Evolutionary conservation across 1,139 yeast species (phyloP).

Genomic region (Geotrichum citri-aurantii): DNA sequence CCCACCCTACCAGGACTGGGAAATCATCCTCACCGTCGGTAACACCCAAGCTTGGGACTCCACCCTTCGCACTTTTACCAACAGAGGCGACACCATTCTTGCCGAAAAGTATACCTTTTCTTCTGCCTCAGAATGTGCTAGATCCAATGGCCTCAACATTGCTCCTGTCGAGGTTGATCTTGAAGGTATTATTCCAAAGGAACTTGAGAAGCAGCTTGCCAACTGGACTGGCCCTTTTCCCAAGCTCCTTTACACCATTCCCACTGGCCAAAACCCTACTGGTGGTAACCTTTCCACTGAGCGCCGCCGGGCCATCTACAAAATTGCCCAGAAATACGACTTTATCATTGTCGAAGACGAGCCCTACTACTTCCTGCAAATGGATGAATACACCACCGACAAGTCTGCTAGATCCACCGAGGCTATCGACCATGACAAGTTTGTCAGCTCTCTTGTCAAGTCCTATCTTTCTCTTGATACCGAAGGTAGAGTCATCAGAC

Average conservation of each 20-base stretch:
- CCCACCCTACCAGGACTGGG: constrained; percentile 65
- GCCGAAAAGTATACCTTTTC: constrained; percentile 82
- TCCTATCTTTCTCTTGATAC: constrained; percentile 73
- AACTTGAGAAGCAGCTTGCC: constrained; percentile 55
- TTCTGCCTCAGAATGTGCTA: constrained; percentile 77
- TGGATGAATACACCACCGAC: constrained; percentile 53
- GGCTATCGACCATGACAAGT: constrained; percentile 40
- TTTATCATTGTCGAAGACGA: constrained; percentile 82
- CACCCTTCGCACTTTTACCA: constrained; percentile 68
- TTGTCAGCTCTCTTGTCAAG: constrained; percentile 62
- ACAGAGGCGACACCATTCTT: constrained; percentile 71
- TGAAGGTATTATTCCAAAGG: constrained; percentile 72
- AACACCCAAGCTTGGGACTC: constrained; percentile 91
- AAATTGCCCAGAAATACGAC: constrained; percentile 71
- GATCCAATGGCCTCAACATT: constrained; percentile 61
- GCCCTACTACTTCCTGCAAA: constrained; percentile 90
- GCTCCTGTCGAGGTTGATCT: constrained; percentile 76
- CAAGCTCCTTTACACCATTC: constrained; percentile 74
- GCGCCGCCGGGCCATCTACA: constrained; percentile 67
- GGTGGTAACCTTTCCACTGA: constrained; percentile 70
- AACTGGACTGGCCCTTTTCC: constrained; percentile 73
- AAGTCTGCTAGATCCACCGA: constrained; percentile 38
- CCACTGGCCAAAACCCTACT: constrained; percentile 95
- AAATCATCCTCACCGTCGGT: constrained; percentile 58
- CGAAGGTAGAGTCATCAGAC: constrained; percentile 86